Base-by-base conservation (phyloP, 441 rosid genomes). In the Populus trichocarpa region DNA sequence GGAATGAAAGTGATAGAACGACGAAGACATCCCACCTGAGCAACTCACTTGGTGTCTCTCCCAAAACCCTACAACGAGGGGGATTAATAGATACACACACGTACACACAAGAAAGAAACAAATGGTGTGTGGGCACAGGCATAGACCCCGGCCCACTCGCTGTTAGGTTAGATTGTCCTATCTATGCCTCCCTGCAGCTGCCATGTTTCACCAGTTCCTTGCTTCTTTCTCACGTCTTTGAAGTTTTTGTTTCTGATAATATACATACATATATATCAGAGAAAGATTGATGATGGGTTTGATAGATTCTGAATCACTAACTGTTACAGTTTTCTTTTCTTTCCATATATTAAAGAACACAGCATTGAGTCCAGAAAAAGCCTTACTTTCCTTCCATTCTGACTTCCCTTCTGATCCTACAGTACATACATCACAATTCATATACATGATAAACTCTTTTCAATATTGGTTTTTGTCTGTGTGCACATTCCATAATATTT, bases 141-240 rank as follows among this genome's bases (percentile, higher is more conserved):
- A 42, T 14, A 46, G 66, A 63, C 66, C 28, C 6, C 6, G 66
- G 66, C 66, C 66, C 85, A 73, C 76, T 66, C 80, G 67, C 79
- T 78, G 75, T 75, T 68, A 64, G 59, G 78, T 71, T 74, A 74
- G 67, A 36, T 77, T 80, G 81, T 80, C 81, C 67, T 78, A 16
- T 69, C 26, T 38, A 20, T 77, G 69, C 66, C 25, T 36, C 30
- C 38, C 25, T 36, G 36, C 53, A 38, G 11, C 83, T 76, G 80
- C 76, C 76, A 75, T n/a, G 7, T 74, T 80, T 79, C 67, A 81
- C 86, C 83, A 59, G 83, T 73, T 74, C 83, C 81, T 91, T 91
- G 88, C 96, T 90, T 93, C 87, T 86, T 75, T 83, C 86, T 87
- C 86, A 91, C 95, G 95, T 86, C 85, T 89, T 75, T 71, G 82